phyloP scores from a whole-genome alignment of 306 rosid genomes.

The Cucurbita moschata region DNA sequence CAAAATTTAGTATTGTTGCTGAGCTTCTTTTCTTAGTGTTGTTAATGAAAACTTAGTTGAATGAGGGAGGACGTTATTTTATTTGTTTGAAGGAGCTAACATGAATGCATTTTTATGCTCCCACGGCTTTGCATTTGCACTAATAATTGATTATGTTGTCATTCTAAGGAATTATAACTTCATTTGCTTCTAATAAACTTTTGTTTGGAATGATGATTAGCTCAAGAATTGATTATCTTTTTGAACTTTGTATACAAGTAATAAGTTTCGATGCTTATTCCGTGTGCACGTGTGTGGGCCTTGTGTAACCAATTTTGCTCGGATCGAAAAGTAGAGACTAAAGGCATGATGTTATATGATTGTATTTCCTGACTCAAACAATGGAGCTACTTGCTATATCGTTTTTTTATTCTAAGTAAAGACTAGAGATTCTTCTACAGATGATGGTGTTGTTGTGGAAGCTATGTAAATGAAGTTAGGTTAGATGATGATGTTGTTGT shows the following conservation, averaged over 20 bases:
- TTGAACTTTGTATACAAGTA: background rate
- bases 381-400: too few relatives aligned
- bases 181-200: background rate
- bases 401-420: too few relatives aligned
- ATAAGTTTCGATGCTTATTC: background rate
- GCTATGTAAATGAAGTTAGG: too few relatives aligned
- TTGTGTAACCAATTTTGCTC: too few relatives aligned
- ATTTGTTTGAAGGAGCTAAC: background rate
- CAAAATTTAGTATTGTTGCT: background rate
- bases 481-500: too few relatives aligned
- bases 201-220: background rate
- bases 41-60: background rate
- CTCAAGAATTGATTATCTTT: background rate
- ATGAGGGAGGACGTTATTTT: background rate
- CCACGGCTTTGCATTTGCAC: background rate
- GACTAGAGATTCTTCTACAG: too few relatives aligned
- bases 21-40: background rate
- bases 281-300: too few relatives aligned
- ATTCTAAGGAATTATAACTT: background rate
- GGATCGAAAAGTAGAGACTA: too few relatives aligned
- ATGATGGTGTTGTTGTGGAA: too few relatives aligned
- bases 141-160: background rate
- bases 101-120: background rate
- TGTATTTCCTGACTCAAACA: too few relatives aligned
- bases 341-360: too few relatives aligned